Conservation (phyloP, 2,329 filamentous ascomycete species). For the Apiospora aurea region DNA sequence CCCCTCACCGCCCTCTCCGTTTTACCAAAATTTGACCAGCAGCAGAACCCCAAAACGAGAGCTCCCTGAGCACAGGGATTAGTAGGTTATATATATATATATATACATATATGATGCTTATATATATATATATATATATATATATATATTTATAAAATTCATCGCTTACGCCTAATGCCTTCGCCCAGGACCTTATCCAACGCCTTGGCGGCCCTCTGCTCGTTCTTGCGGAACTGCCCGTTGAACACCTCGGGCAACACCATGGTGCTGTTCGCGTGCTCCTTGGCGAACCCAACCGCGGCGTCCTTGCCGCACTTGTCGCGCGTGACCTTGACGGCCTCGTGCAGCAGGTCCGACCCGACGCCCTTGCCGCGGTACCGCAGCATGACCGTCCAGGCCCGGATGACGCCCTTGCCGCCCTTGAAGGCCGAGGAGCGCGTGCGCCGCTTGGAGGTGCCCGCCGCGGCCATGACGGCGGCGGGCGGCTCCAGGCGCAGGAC, state of each 20-base stretch:
- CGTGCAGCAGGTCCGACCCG: constrained; percentile 74
- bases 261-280: constrained; percentile 77
- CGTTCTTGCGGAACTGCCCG: constrained; percentile 62
- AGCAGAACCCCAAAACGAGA: constrained; percentile 14
- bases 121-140: neutral
- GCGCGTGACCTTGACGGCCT: constrained; percentile 72
- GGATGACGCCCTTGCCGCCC: constrained; percentile 74
- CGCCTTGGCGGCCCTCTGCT: constrained; percentile 62
- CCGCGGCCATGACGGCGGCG: constrained; percentile 25
- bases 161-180: constrained; percentile 54
- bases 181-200: constrained; percentile 60
- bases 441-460: constrained; percentile 34
- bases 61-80: constrained; percentile 17
- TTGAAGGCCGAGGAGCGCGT: constrained; percentile 47
- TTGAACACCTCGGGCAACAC: constrained; percentile 71
- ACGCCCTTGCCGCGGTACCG: constrained; percentile 75
- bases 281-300: constrained; percentile 73
- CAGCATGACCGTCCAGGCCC: constrained; percentile 81
- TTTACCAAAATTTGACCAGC: neutral
- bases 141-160: constrained; percentile 30
- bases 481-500: constrained; percentile 69
- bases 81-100: constrained; percentile 16
- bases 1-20: neutral
- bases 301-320: constrained; percentile 73
- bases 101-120: constrained; percentile 21